Evolutionary conservation across 768 basidiomycete genomes (phyloP), one percentile per base, ranked within the genome.

Genomic region (Fomitopsis pulvina): DNA sequence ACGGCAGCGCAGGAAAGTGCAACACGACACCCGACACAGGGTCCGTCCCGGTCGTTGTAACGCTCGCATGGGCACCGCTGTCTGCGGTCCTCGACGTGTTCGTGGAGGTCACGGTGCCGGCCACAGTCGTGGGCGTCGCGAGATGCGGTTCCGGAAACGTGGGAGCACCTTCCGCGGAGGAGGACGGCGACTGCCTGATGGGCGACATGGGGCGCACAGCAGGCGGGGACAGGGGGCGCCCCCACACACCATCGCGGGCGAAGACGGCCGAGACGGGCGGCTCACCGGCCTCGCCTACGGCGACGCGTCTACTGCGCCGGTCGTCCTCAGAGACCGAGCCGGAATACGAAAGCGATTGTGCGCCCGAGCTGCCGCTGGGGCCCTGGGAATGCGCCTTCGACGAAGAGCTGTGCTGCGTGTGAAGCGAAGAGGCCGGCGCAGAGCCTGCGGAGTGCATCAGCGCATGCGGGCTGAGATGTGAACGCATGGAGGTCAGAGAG

Each of bases 401-500:
- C 2, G 80, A 81, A 4, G 85, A 85, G 45, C 78, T 72, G 24
- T 69, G 50, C 1, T 50, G 65, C 18, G 69, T 64, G 24, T 73
- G 72, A 7, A 67, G 68, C 11, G 71, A 65, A 2, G 79, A 77
- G 6, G 72, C 66, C 5, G 79, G 70, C 8, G 72, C 76, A 7
- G 83, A 84, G 40, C 78, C 77, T 22, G 75, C 68, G 0, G 80
- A 51, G 37, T 57, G 60, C 7, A 51, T 57, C 18, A 57, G 54
- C 10, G 56, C 50, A 28, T 67, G 69, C 5, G 81, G 78, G 55
- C 71, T 72, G 18, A 82, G 62, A 47, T 77, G 76, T 1, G 83
- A 81, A 20, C 70, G 72, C 71, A 78, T 74, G 0, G 85, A 86
- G 56, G 82, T 77, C 10, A 87, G 62, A 0, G 86, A 87, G 22